A percentile compares a stretch with the other conserved stretches of the same genome.
Evolutionary conservation across 176 grass and related monocot genomes (phyloP).

Genomic region (Phyllostachys edulis): DNA sequence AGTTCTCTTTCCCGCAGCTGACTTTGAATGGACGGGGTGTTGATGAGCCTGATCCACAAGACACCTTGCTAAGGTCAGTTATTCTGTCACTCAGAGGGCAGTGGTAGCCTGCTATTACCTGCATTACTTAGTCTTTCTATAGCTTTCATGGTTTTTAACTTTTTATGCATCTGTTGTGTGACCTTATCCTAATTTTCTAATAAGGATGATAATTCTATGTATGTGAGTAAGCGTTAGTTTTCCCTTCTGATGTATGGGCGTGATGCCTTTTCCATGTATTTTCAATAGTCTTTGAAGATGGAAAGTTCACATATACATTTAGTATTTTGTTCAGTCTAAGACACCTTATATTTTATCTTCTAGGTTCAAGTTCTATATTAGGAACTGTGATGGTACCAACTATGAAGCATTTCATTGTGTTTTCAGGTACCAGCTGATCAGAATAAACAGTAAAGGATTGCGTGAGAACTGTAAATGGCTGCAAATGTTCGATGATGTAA

Average conservation of each 20-base stretch:
- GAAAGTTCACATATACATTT: not conserved
- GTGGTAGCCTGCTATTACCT: slow-evolving; percentile 10
- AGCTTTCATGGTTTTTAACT: not conserved
- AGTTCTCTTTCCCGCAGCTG: slow-evolving; percentile 60
- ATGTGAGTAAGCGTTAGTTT: not conserved
- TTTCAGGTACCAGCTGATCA: slow-evolving; percentile 82
- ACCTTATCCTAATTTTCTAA: not conserved
- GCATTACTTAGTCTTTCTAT: not conserved
- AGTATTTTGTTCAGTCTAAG: not conserved
- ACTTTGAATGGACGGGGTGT: slow-evolving; percentile 44
- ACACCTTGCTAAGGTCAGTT: slow-evolving; percentile 69
- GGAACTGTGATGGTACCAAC: not conserved
- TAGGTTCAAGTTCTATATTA: not conserved
- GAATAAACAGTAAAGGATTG: slow-evolving; percentile 69
- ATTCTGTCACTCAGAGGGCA: slow-evolving; percentile 6
- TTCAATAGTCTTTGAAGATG: not conserved
- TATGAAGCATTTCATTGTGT: not conserved
- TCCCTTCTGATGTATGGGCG: not conserved
- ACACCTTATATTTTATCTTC: not conserved
- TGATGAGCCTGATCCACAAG: slow-evolving; percentile 71
- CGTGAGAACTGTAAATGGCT: slow-evolving; percentile 80
- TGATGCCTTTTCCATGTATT: not conserved
- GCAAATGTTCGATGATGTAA: slow-evolving; percentile 83
- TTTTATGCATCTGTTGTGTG: not conserved
- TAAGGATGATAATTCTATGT: not conserved